Evolutionary conservation across 345 rosid genomes (phyloP).

Genomic region (Raphanus raphanistrum): DNA sequence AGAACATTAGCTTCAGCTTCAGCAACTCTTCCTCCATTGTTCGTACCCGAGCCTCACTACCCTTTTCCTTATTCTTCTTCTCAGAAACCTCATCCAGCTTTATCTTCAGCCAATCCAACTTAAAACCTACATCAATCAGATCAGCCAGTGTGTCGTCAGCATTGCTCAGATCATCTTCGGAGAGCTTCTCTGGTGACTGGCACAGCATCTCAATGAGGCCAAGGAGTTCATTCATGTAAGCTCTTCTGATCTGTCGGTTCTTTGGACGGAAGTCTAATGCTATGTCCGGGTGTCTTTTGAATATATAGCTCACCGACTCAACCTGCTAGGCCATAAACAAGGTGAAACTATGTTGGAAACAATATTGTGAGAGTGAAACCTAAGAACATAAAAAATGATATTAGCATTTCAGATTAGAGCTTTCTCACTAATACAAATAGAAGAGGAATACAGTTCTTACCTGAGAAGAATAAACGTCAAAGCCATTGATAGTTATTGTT

Average conservation of each 20-base stretch:
- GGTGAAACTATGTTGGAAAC: neutral
- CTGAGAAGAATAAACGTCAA: constrained; percentile 11
- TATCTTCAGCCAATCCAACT: constrained; percentile 20
- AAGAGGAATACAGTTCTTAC: neutral
- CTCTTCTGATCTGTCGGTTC: neutral
- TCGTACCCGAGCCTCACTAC: neutral
- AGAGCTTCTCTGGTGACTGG: constrained; percentile 19
- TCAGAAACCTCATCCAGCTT: constrained; percentile 11
- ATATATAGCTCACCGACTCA: constrained; percentile 8
- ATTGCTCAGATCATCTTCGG: constrained; percentile 11
- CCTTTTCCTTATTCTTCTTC: neutral
- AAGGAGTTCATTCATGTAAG: neutral
- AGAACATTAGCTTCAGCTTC: constrained; percentile 8
- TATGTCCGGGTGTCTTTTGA: constrained; percentile 23
- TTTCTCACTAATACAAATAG: too few species aligned
- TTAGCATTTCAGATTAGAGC: too few species aligned
- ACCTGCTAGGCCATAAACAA: neutral
- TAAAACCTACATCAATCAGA: constrained; percentile 22
- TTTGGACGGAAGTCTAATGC: constrained; percentile 20
- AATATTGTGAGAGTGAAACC: neutral
- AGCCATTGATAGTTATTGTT: constrained; percentile 8
- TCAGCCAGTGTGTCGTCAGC: constrained; percentile 21
- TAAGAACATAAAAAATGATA: neutral
- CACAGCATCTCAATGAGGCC: neutral
- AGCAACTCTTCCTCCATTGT: constrained; percentile 8